Conservation (phyloP, 2,329 filamentous ascomycete genomes). For the Tolypocladium ovalisporum region DNA sequence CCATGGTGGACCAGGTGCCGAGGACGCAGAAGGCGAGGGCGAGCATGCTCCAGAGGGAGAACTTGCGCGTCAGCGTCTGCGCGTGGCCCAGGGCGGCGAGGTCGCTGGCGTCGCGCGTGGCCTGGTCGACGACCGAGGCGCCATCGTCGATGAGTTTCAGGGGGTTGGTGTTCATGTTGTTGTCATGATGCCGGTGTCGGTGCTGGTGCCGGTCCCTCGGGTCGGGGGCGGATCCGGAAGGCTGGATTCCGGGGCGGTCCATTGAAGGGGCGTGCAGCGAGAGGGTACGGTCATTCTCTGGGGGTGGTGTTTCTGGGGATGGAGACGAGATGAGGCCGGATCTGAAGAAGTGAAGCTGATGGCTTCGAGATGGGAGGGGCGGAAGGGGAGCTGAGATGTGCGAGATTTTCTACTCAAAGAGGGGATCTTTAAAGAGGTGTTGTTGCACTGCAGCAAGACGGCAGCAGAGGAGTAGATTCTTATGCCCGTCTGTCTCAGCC, state of each 20-base stretch:
- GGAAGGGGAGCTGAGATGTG: background rate
- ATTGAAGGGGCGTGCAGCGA: constrained; percentile 1
- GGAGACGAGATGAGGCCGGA: background rate
- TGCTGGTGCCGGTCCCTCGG: background rate
- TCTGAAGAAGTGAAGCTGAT: background rate
- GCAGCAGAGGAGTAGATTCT: background rate
- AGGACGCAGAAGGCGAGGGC: constrained; percentile 45
- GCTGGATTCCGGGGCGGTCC: constrained; percentile 4
- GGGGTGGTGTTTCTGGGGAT: background rate
- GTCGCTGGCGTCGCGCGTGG: constrained; percentile 24
- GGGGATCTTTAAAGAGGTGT: background rate
- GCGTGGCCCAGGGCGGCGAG: constrained; percentile 29
- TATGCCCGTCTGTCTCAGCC: background rate
- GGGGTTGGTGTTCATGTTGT: background rate
- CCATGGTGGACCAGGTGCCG: constrained; percentile 47
- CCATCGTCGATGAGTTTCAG: constrained; percentile 3
- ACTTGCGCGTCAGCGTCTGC: constrained; percentile 31
- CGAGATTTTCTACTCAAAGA: background rate
- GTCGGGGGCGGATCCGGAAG: background rate
- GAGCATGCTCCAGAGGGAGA: constrained; percentile 45
- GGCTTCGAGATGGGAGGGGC: background rate
- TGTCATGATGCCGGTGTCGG: background rate
- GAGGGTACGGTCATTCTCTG: constrained; percentile 4
- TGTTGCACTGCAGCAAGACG: background rate
- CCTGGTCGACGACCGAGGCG: constrained; percentile 13